Evolutionary conservation across 2,329 filamentous ascomycete species (phyloP).

Genomic region (Fusarium protoensiforme): DNA sequence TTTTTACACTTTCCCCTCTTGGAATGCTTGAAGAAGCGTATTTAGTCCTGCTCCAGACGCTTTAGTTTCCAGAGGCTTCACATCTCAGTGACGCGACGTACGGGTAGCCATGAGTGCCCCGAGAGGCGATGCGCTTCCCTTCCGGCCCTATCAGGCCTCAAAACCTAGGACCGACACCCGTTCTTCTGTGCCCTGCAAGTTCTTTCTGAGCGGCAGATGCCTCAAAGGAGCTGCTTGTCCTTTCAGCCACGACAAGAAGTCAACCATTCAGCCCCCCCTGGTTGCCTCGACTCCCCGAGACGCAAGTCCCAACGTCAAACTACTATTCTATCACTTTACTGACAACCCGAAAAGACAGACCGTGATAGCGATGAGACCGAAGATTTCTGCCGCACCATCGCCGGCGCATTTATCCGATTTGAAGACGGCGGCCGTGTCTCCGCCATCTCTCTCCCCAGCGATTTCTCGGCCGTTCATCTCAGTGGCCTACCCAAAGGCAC

Average conservation of each 20-base stretch:
- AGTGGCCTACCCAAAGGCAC: constrained; percentile 39
- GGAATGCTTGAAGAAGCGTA: neutral
- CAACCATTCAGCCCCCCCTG: neutral
- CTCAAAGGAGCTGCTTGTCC: neutral
- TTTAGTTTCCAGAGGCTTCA: neutral
- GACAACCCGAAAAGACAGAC: neutral
- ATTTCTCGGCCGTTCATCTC: constrained; percentile 51
- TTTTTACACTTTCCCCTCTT: neutral
- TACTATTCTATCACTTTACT: neutral
- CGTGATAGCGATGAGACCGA: neutral
- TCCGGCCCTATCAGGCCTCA: neutral
- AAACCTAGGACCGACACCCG: neutral
- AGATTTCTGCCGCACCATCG: neutral
- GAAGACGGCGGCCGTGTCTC: constrained; percentile 45
- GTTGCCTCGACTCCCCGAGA: neutral
- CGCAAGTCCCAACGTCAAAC: neutral
- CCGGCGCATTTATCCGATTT: constrained; percentile 47
- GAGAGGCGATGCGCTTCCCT: neutral
- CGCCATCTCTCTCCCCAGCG: constrained; percentile 46
- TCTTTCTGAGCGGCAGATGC: neutral
- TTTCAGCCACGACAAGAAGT: neutral
- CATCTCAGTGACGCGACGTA: neutral
- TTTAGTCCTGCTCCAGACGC: neutral
- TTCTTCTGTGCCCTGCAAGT: neutral
- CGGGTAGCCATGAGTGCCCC: neutral